Conservation (phyloP, 139 green algal species). For the Chlorella sp. region DNA sequence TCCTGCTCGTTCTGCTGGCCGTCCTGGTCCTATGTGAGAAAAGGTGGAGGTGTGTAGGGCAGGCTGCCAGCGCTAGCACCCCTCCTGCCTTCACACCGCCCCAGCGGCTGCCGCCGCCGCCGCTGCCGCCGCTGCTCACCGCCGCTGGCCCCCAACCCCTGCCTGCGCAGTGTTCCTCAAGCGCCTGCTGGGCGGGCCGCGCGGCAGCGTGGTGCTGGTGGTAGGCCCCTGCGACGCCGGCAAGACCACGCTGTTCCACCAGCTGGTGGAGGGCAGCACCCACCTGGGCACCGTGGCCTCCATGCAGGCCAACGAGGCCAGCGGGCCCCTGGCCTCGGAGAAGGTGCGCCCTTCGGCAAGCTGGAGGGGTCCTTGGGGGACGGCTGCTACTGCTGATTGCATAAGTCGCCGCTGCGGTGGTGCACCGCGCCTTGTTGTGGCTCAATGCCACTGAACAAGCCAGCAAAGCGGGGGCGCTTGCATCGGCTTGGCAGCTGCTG, state of each 20-base stretch:
- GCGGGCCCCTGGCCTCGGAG: conserved; percentile 17
- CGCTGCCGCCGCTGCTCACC: background rate
- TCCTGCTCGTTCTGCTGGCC: background rate
- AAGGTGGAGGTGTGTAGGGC: too few relatives aligned
- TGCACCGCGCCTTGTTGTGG: too few relatives aligned
- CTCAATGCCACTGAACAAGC: too few relatives aligned
- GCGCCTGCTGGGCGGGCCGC: background rate
- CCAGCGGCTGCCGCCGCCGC: background rate
- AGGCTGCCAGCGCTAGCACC: background rate
- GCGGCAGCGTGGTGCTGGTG: conserved; percentile 60
- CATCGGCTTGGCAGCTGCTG: too few relatives aligned
- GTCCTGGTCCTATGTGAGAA: too few relatives aligned
- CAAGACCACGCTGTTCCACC: conserved; percentile 85
- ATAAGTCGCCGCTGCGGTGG: too few relatives aligned
- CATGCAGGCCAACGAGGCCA: conserved; percentile 69
- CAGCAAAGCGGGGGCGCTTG: too few relatives aligned
- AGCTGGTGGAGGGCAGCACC: conserved; percentile 59
- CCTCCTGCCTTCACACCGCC: background rate
- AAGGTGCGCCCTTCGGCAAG: too few relatives aligned
- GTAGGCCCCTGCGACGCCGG: conserved; percentile 71
- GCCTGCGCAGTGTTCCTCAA: conserved; percentile 32
- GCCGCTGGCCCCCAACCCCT: background rate
- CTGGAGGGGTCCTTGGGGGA: too few relatives aligned
- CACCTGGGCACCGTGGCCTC: conserved; percentile 75
- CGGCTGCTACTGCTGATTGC: too few relatives aligned